Base-by-base conservation (phyloP, 306 rosid genomes). In the Corylus avellana region DNA sequence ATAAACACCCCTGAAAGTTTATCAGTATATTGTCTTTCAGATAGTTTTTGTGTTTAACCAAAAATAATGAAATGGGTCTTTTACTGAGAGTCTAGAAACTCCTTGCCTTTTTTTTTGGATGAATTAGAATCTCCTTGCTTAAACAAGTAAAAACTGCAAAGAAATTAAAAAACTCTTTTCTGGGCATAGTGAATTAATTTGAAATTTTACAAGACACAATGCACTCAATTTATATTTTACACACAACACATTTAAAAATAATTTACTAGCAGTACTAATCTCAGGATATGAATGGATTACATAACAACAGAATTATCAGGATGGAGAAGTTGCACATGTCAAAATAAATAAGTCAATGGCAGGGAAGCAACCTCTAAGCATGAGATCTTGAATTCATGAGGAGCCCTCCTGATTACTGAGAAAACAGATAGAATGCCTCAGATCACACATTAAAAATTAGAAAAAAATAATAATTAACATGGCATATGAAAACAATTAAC, bases 301-400 rank as follows among this genome's bases (percentile, higher is more conserved):
- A 64, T 55, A 75, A 49, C 32, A 73, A 64, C 22, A 68, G 56
- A 70, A 73, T 50, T 12, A 56, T 18, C 25, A 54, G 61, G 42
- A 49, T 20, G 70, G 22, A 47, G 53, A 77, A 70, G 35, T 54
- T 67, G 78, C 56, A 69, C 20, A 64, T 67, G 47, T 70, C 71
- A 49, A 62, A 29, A 69, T 44, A 29, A 77, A 85, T 8, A 42
- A 6, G 76, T 58, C 29, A 56, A 55, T 4, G 46, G 77, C 18
- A 22, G 68, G 59, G 80, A 81, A 86, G 92, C 85, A 78, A 95
- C 99, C 97, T 93, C 94, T 84, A 95, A 81, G 88, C 98, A 93
- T 68, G 92, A 87, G 74, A 95, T 93, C 89, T 95, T 95, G 93
- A 95, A 95, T 79, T 95, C 99, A 80, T 95, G 98, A 80, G 99